These are phyloP conservation scores for Coniferiporia weirii DNA, from an alignment of 1,284 basidiomycete genomes.

Conservation along the genomic window DNA sequence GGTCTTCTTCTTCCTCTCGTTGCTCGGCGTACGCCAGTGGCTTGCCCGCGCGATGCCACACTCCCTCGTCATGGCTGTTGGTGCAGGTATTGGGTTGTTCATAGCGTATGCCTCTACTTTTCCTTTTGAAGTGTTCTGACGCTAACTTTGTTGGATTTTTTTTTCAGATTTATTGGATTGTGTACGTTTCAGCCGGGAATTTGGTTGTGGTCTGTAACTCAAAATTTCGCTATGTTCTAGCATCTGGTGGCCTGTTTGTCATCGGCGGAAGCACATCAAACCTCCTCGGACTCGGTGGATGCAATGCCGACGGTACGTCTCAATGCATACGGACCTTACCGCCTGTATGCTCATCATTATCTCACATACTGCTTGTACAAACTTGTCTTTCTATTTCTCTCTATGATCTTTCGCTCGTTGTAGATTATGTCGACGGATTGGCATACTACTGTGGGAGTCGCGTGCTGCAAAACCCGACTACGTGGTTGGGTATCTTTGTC, in stretches of 20 bases:
- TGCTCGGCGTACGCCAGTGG: constrained; percentile 88
- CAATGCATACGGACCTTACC: neutral
- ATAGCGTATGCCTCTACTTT: constrained; percentile 45
- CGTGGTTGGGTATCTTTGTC: constrained; percentile 87
- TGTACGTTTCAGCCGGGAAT: constrained; percentile 35
- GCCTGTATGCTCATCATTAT: neutral
- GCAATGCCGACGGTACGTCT: constrained; percentile 45
- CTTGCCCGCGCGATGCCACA: constrained; percentile 84
- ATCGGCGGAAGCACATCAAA: constrained; percentile 73
- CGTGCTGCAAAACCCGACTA: constrained; percentile 69
- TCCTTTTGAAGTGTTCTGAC: constrained; percentile 22
- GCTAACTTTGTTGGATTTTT: constrained; percentile 1
- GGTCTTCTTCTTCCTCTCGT: constrained; percentile 79
- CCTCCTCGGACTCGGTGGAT: constrained; percentile 80
- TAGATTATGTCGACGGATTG: constrained; percentile 37
- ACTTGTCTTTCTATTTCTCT: no score
- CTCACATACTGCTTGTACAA: no score
- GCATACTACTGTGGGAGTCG: constrained; percentile 61
- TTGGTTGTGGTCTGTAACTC: neutral
- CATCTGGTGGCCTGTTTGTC: constrained; percentile 65
- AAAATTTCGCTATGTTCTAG: constrained; percentile 26
- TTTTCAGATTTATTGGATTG: constrained; percentile 51
- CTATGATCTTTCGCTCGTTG: neutral
- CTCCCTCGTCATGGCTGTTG: constrained; percentile 79
- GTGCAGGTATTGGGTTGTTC: constrained; percentile 84